Percentiles rank a stretch among this genome's conserved stretches.
These are phyloP conservation scores for Pestalotiopsis sp. DNA, from an alignment of 2,329 filamentous ascomycete genomes.

Conservation along the genomic window DNA sequence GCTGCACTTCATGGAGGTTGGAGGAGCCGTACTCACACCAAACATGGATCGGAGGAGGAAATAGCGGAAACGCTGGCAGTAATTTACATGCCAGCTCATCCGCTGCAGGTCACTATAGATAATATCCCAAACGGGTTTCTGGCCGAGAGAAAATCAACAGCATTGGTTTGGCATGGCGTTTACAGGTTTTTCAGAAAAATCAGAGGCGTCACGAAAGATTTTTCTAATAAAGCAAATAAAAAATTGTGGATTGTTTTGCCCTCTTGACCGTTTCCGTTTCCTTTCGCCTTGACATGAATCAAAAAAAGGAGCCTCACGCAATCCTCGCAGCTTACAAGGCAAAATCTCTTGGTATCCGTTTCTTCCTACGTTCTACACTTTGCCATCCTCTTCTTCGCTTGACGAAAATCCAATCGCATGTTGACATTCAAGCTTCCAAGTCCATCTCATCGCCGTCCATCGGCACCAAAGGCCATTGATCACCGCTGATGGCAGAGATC, in stretches of 20 bases:
- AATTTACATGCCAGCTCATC: neutral
- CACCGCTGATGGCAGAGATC: slow-evolving; percentile 84
- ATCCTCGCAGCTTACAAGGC: neutral
- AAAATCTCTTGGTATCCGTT: neutral
- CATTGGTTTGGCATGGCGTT: slow-evolving; percentile 13
- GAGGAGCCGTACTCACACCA: neutral
- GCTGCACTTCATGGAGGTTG: too few relatives aligned
- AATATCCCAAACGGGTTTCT: neutral
- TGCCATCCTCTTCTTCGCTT: neutral
- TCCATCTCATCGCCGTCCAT: slow-evolving; percentile 59
- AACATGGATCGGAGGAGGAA: neutral
- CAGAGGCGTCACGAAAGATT: neutral
- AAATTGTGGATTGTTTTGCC: slow-evolving; percentile 7
- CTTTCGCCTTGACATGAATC: neutral
- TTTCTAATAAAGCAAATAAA: slow-evolving; percentile 3
- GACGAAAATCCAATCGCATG: neutral
- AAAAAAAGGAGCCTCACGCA: neutral
- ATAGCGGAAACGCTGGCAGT: neutral
- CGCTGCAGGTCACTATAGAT: neutral
- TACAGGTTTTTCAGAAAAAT: neutral
- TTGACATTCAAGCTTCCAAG: neutral
- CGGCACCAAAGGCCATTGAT: slow-evolving; percentile 78
- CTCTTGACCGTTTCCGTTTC: neutral
- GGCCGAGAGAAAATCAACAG: slow-evolving; percentile 1
- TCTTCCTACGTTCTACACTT: neutral